Percentiles rank a stretch among this genome's conserved stretches.
Evolutionary conservation across 2,329 filamentous ascomycete species (phyloP).

Genomic region (Periglandula ipomoeae): DNA sequence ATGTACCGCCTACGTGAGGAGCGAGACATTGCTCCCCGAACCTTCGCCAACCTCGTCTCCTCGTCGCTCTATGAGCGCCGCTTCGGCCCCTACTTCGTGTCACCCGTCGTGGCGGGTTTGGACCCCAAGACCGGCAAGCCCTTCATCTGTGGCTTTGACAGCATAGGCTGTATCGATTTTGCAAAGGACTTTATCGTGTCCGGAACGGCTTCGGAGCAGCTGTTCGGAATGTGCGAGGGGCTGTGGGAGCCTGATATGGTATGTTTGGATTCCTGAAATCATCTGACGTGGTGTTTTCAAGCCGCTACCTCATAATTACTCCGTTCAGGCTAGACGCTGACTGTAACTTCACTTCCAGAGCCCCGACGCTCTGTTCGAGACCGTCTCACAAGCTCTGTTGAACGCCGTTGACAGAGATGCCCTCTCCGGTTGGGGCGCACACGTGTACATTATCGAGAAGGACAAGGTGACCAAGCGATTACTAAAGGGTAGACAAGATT

Average conservation of each 20-base stretch:
- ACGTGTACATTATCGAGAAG: constrained; percentile 99
- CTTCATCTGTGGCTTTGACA: constrained; percentile 98
- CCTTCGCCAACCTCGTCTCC: constrained; percentile 92
- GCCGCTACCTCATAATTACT: not conserved
- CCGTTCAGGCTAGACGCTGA: not conserved
- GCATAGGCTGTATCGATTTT: constrained; percentile 98
- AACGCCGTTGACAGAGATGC: constrained; percentile 96
- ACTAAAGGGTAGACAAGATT: constrained; percentile 95
- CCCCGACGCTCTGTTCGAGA: constrained; percentile 95
- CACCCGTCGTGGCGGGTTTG: constrained; percentile 87
- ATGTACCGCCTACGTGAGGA: constrained; percentile 99
- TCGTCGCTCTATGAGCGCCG: constrained; percentile 87
- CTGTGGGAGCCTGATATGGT: constrained; percentile 97
- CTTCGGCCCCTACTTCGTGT: constrained; percentile 95
- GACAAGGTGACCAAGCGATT: constrained; percentile 99
- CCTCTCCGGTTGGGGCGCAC: constrained; percentile 93
- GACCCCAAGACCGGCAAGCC: constrained; percentile 90
- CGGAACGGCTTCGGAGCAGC: constrained; percentile 90
- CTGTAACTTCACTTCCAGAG: constrained; percentile 37
- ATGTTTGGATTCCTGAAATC: constrained; percentile 24
- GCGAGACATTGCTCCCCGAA: constrained; percentile 87
- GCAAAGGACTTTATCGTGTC: constrained; percentile 99
- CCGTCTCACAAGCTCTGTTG: constrained; percentile 88
- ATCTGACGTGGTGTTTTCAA: not conserved
- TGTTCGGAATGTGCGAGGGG: constrained; percentile 97